Evolutionary conservation across 148 eudicot genomes (phyloP).

Genomic region (Chenopodium suecicum): DNA sequence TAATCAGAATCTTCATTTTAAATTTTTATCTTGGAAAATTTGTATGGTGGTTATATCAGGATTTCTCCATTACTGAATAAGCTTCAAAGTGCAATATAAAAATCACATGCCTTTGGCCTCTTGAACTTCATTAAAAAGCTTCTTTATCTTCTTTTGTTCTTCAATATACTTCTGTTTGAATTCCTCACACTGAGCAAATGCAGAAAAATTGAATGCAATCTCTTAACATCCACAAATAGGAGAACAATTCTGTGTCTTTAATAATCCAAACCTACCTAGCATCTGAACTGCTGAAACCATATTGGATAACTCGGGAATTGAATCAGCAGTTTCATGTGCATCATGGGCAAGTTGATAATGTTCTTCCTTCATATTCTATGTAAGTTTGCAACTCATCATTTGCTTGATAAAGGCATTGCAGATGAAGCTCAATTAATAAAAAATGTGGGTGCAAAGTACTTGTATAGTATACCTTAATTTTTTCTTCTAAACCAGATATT

Average conservation of each 20-base stretch:
- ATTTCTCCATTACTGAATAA: neutral
- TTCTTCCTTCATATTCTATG: constrained; percentile 73
- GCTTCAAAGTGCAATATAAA: neutral
- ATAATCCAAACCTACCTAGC: constrained; percentile 54
- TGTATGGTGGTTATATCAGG: neutral
- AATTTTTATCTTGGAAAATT: neutral
- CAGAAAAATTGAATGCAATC: constrained; percentile 16
- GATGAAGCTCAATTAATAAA: neutral
- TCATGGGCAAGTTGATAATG: constrained; percentile 66
- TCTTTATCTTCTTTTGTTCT: constrained; percentile 85
- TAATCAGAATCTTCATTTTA: constrained; percentile 27
- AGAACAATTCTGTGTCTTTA: neutral
- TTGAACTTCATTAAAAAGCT: constrained; percentile 77
- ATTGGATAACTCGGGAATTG: constrained; percentile 77
- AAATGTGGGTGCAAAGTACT: neutral
- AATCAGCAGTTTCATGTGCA: constrained; percentile 82
- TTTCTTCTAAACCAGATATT: constrained; percentile 52
- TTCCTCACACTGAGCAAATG: constrained; percentile 89
- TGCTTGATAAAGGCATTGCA: neutral
- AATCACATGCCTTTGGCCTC: constrained; percentile 78
- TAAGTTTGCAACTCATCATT: constrained; percentile 7
- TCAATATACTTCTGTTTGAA: constrained; percentile 84
- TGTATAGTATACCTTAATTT: constrained; percentile 53
- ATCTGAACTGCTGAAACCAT: constrained; percentile 87
- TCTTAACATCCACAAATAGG: neutral